phyloP scores from a whole-genome alignment of 1,284 basidiomycete genomes.

The Pseudozyma sp. region DNA sequence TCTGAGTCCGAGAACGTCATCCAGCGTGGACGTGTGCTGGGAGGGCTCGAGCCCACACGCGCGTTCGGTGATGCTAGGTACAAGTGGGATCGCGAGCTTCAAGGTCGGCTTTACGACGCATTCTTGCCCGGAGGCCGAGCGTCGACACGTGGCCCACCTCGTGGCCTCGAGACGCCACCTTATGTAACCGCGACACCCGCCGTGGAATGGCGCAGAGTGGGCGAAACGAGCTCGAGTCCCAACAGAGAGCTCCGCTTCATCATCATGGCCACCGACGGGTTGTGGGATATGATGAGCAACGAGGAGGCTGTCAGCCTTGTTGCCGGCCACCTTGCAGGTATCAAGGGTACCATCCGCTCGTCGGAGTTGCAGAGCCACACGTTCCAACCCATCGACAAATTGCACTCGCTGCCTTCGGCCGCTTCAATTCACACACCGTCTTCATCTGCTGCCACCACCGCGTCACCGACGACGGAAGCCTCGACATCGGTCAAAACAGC shows the following conservation, averaged over 20 bases:
- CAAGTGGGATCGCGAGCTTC: conserved; percentile 75
- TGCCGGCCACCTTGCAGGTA: conserved; percentile 64
- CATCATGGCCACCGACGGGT: conserved; percentile 90
- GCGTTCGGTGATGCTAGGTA: conserved; percentile 96
- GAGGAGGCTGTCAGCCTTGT: conserved; percentile 88
- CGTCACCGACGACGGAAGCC: conserved; percentile 72
- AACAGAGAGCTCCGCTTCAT: conserved; percentile 70
- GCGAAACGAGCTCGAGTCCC: conserved; percentile 52
- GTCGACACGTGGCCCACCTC: conserved; percentile 56
- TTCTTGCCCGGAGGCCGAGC: conserved; percentile 64
- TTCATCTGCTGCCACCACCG: not conserved
- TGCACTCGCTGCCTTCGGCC: conserved; percentile 25
- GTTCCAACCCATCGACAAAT: conserved; percentile 54
- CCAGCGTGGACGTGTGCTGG: conserved; percentile 76
- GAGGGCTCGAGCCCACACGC: conserved; percentile 91
- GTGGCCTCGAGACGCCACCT: conserved; percentile 75
- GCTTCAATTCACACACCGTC: not conserved
- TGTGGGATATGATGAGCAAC: conserved; percentile 95
- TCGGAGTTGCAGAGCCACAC: conserved; percentile 56
- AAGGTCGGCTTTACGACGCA: conserved; percentile 68
- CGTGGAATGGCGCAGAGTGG: conserved; percentile 54
- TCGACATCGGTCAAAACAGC: conserved; percentile 17
- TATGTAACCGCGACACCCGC: conserved; percentile 89
- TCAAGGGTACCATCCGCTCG: conserved; percentile 59
- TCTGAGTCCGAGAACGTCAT: conserved; percentile 86